These are phyloP conservation scores for Lactarius indigo DNA, from an alignment of 768 basidiomycete species.

Conservation along the genomic window DNA sequence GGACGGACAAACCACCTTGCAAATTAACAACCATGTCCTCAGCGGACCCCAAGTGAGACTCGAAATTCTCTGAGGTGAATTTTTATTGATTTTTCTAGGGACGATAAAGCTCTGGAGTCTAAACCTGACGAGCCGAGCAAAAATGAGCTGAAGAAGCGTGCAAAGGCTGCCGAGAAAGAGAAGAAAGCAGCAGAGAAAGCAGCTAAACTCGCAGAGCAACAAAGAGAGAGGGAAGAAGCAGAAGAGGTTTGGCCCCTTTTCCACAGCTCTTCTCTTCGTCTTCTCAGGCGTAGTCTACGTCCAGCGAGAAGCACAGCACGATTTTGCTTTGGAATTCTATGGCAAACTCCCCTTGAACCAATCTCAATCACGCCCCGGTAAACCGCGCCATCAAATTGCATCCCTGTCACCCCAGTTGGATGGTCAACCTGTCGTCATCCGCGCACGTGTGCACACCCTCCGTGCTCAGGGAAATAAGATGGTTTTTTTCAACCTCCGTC, in stretches of 20 bases:
- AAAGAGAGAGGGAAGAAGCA: constrained; percentile 58
- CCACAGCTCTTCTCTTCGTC: not conserved
- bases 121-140: constrained; percentile 61
- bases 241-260: constrained; percentile 48
- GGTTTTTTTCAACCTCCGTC: constrained; percentile 90
- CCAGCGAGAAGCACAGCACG: constrained; percentile 42
- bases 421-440: constrained; percentile 74
- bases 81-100: constrained; percentile 2
- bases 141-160: constrained; percentile 86
- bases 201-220: constrained; percentile 72
- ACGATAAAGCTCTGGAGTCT: not conserved
- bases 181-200: constrained; percentile 85
- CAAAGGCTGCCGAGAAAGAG: constrained; percentile 88
- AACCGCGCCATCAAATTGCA: constrained; percentile 59
- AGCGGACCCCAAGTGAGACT: constrained; percentile 14
- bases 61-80: not conserved
- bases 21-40: constrained; percentile 19
- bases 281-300: not conserved
- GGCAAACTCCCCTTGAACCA: constrained; percentile 88
- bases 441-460: constrained; percentile 88
- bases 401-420: constrained; percentile 58
- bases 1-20: not conserved
- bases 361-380: constrained; percentile 71
- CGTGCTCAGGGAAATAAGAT: constrained; percentile 94
- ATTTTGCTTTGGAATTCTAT: constrained; percentile 75